A percentile compares a stretch with the other conserved stretches of the same genome.
phyloP scores from a whole-genome alignment of 495 filamentous ascomycete species.

The Talaromyces wortmannii region DNA sequence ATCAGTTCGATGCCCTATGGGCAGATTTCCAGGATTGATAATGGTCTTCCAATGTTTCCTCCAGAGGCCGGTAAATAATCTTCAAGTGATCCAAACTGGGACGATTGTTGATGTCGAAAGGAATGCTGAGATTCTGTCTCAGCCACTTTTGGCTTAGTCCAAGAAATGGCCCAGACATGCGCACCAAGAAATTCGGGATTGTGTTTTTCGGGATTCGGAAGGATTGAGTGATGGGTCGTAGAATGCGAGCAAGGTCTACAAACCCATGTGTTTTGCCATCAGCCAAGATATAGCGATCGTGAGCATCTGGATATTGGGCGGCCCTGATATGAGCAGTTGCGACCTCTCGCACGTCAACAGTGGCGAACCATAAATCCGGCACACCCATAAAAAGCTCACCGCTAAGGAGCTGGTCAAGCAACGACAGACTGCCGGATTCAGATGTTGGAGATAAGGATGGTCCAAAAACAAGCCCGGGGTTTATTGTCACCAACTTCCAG shows the following conservation, averaged over 20 bases:
- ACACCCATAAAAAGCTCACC: conserved; percentile 6
- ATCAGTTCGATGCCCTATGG: too few relatives aligned
- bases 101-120: conserved; percentile 10
- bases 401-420: conserved; percentile 9
- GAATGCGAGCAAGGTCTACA: conserved; percentile 8
- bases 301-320: conserved; percentile 3
- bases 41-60: conserved; percentile 11
- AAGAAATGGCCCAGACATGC: conserved; percentile 8
- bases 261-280: conserved; percentile 6
- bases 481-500: conserved; percentile 13
- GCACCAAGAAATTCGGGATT: conserved; percentile 8
- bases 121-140: conserved; percentile 8
- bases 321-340: conserved; percentile 9
- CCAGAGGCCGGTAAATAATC: conserved; percentile 9
- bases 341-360: conserved; percentile 10
- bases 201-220: conserved; percentile 7
- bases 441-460: conserved; percentile 11
- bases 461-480: conserved; percentile 12
- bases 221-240: conserved; percentile 7
- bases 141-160: conserved; percentile 11
- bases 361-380: conserved; percentile 8
- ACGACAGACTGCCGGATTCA: conserved; percentile 12
- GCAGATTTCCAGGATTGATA: conserved; percentile 10
- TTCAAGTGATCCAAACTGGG: conserved; percentile 10
- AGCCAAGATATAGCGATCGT: conserved; percentile 10